phyloP scores from a whole-genome alignment of 192 early-diverging fungal genomes.

The Umbelopsis vinacea region DNA sequence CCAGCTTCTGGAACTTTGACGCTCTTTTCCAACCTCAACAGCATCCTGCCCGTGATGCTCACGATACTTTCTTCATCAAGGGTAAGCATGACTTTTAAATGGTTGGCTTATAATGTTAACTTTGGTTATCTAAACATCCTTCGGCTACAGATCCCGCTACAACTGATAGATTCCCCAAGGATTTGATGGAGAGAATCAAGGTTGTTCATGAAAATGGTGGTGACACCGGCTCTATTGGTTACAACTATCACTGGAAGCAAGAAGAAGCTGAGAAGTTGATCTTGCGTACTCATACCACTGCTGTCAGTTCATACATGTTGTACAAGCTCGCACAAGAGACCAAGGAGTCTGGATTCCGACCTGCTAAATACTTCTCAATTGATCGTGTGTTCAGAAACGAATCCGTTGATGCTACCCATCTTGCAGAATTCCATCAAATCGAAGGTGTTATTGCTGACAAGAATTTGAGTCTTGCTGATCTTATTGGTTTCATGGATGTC shows the following conservation, averaged over 20 bases:
- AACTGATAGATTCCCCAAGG: constrained; percentile 75
- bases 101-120: background rate
- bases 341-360: constrained; percentile 69
- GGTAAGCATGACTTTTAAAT: constrained; percentile 36
- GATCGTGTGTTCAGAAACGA: constrained; percentile 99
- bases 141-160: constrained; percentile 65
- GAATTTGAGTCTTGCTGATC: constrained; percentile 91
- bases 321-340: constrained; percentile 88
- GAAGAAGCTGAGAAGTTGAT: constrained; percentile 93
- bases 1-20: constrained; percentile 99
- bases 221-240: constrained; percentile 90
- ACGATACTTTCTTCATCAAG: constrained; percentile 83
- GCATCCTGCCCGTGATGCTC: constrained; percentile 89
- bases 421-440: constrained; percentile 99
- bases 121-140: too few relatives aligned
- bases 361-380: constrained; percentile 99
- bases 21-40: constrained; percentile 99
- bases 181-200: constrained; percentile 92
- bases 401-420: constrained; percentile 94
- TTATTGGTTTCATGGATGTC: constrained; percentile 94
- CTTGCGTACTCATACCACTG: constrained; percentile 97
- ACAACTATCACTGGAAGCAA: constrained; percentile 90
- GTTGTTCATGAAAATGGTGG: constrained; percentile 92
- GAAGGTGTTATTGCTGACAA: constrained; percentile 98
- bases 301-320: constrained; percentile 90